These are phyloP conservation scores for Rubia tinctorum DNA, from an alignment of 305 asterid species.

Conservation along the genomic window DNA sequence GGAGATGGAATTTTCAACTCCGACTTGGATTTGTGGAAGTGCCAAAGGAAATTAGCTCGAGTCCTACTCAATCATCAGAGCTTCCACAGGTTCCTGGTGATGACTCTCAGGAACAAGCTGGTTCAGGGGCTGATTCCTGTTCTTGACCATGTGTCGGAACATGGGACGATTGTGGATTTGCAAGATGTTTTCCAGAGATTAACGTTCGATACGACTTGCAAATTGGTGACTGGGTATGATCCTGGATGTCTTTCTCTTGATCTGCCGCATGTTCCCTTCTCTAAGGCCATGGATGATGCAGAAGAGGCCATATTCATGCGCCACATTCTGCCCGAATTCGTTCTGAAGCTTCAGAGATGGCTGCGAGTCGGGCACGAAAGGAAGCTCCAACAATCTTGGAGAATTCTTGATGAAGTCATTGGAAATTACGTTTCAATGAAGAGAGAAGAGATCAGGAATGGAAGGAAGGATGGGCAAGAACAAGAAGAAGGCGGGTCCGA, in stretches of 20 bases:
- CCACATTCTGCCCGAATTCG: conserved; percentile 32
- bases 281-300: conserved; percentile 41
- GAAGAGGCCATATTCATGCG: conserved; percentile 39
- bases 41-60: conserved; percentile 20
- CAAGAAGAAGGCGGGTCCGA: conserved; percentile 21
- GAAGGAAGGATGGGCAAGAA: neutral
- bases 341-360: conserved; percentile 35
- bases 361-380: conserved; percentile 35
- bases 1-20: too few species aligned
- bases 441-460: conserved; percentile 17
- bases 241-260: conserved; percentile 33
- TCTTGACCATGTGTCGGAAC: conserved; percentile 19
- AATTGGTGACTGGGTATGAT: conserved; percentile 35
- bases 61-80: conserved; percentile 22
- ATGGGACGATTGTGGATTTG: conserved; percentile 2
- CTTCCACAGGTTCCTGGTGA: conserved; percentile 21
- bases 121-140: conserved; percentile 21
- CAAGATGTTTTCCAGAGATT: too few species aligned
- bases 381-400: conserved; percentile 23
- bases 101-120: conserved; percentile 19
- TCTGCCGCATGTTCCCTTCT: conserved; percentile 33
- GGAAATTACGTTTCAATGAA: conserved; percentile 25
- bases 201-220: too few species aligned
- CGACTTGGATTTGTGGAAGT: too few species aligned
- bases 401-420: conserved; percentile 27